Evolutionary conservation across 768 basidiomycete species (phyloP).

Genomic region (Termitomyces sp.): DNA sequence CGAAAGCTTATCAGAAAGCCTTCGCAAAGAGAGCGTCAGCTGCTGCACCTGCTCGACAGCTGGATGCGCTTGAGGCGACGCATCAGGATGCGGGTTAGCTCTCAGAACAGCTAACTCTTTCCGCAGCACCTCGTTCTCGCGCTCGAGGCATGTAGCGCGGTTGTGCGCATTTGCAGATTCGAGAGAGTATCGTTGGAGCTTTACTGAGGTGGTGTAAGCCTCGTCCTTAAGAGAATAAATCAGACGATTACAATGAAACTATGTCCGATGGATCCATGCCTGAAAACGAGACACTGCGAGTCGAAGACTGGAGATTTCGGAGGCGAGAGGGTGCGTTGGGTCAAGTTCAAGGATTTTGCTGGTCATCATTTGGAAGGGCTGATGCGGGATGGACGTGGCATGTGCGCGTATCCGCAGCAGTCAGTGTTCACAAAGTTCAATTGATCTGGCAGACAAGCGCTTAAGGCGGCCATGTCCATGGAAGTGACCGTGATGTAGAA

Average conservation of each 20-base stretch:
- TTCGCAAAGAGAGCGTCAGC: constrained; percentile 63
- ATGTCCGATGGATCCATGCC: constrained; percentile 24
- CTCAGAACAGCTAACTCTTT: constrained; percentile 54
- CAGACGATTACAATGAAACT: constrained; percentile 7
- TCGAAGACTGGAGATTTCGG: constrained; percentile 42
- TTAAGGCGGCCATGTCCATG: too few species aligned
- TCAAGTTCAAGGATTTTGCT: constrained; percentile 7
- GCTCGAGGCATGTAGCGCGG: constrained; percentile 43
- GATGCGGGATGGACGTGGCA: background rate
- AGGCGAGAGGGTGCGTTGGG: constrained; percentile 38
- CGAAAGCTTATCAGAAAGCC: constrained; percentile 62
- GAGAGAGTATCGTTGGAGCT: constrained; percentile 58
- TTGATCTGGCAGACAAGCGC: background rate
- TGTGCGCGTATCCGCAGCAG: background rate
- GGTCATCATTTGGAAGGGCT: background rate
- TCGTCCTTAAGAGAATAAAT: constrained; percentile 48
- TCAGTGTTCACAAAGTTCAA: background rate
- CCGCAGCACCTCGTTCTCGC: constrained; percentile 52
- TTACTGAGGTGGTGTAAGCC: constrained; percentile 58
- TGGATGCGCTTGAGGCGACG: constrained; percentile 19
- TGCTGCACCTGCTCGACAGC: constrained; percentile 35
- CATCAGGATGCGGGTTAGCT: constrained; percentile 40
- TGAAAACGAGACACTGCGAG: constrained; percentile 44
- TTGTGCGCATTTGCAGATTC: constrained; percentile 46
- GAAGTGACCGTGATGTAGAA: background rate